Percentiles rank a stretch among this genome's conserved stretches.
phyloP scores from a whole-genome alignment of 1,284 basidiomycete species.

The Cryptococcus hybrid region DNA sequence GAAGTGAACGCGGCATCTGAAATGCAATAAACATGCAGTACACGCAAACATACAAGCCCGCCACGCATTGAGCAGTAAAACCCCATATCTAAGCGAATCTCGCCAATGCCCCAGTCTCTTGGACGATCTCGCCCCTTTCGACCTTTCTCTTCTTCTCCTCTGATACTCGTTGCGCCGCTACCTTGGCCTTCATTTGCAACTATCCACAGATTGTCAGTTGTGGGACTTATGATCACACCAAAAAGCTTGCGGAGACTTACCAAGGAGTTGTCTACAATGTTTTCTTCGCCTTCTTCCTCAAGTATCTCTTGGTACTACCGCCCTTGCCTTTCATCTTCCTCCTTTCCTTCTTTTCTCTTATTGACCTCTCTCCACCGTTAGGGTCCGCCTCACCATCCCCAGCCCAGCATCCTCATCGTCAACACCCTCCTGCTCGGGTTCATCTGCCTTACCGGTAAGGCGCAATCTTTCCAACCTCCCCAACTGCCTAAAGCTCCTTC shows the following conservation, averaged over 20 bases:
- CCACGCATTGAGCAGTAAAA: neutral
- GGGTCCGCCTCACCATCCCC: conserved; percentile 32
- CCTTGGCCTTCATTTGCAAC: conserved; percentile 47
- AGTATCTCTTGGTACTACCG: conserved; percentile 74
- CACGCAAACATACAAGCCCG: too few relatives aligned
- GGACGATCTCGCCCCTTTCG: conserved; percentile 24
- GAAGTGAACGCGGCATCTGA: too few relatives aligned
- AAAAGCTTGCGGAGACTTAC: conserved; percentile 55
- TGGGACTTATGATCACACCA: neutral
- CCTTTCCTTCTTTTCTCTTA: conserved; percentile 13
- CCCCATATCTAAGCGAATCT: conserved; percentile 21
- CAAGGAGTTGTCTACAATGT: conserved; percentile 82
- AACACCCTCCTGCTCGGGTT: conserved; percentile 54
- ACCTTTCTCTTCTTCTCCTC: conserved; percentile 25
- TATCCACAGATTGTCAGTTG: neutral
- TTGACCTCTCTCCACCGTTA: conserved; percentile 50
- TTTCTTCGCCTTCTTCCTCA: conserved; percentile 83
- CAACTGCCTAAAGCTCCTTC: conserved; percentile 65
- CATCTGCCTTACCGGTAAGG: conserved; percentile 68
- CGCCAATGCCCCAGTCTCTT: conserved; percentile 30
- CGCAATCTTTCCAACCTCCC: conserved; percentile 70
- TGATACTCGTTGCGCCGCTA: conserved; percentile 27
- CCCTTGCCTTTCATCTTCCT: conserved; percentile 45
- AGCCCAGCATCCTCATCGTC: conserved; percentile 30
- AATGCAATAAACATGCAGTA: too few relatives aligned